These are phyloP conservation scores for Trichocladium antarcticum DNA, from an alignment of 495 filamentous ascomycete genomes.

Conservation along the genomic window DNA sequence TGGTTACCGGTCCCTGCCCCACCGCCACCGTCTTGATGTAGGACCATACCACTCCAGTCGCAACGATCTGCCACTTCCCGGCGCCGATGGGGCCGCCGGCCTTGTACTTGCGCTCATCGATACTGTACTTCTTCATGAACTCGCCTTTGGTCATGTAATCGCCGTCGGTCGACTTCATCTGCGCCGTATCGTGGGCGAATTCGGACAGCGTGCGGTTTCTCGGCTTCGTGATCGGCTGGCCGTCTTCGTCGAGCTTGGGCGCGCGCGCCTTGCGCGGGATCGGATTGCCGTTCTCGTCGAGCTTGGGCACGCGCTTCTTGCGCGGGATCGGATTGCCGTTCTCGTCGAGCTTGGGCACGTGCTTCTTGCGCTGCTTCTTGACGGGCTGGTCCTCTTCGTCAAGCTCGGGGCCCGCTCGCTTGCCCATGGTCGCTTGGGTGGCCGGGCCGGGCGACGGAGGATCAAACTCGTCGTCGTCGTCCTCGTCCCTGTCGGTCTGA, in stretches of 20 bases:
- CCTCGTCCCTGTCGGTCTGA: no score
- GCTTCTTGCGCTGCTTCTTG: neutral
- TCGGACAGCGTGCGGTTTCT: neutral
- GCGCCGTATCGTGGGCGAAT: neutral
- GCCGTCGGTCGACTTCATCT: neutral
- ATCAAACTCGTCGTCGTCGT: no score
- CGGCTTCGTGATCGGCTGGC: neutral
- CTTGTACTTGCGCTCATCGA: neutral
- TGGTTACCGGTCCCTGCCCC: no score
- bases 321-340: neutral
- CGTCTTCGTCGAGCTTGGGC: neutral
- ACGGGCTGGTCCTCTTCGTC: neutral
- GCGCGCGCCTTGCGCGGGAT: neutral
- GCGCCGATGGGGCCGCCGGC: neutral
- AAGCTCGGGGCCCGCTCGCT: no score
- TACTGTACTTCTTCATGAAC: neutral
- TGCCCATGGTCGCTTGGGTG: no score
- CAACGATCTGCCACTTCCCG: neutral
- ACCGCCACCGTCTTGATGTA: no score
- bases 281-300: neutral
- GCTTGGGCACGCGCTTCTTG: neutral
- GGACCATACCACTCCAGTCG: conserved; percentile 3
- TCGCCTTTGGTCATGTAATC: neutral
- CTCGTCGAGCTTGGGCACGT: neutral
- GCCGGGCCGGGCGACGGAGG: no score